These are phyloP conservation scores for Fusarium xylarioides DNA, from an alignment of 2,329 filamentous ascomycete species.

Conservation along the genomic window DNA sequence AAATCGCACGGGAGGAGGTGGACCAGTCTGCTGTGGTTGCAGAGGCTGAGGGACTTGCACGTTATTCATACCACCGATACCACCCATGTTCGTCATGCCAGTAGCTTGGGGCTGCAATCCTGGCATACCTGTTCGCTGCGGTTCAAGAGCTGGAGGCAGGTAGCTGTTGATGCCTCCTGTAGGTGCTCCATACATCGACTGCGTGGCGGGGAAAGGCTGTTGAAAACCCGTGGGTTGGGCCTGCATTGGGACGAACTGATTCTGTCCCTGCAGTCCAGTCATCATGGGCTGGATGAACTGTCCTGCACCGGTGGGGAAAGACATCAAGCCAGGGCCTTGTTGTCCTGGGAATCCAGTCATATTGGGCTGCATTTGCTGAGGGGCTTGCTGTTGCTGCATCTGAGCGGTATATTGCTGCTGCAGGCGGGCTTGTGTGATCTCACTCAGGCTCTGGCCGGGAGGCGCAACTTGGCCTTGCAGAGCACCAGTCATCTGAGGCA, in stretches of 20 bases:
- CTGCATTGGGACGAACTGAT: conserved; percentile 60
- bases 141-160: conserved; percentile 67
- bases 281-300: conserved; percentile 61
- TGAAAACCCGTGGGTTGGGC: conserved; percentile 73
- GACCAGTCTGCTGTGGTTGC: conserved; percentile 63
- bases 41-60: conserved; percentile 56
- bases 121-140: conserved; percentile 65
- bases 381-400: conserved; percentile 52
- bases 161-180: conserved; percentile 63
- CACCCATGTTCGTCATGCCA: conserved; percentile 33
- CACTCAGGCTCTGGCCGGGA: conserved; percentile 79
- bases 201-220: conserved; percentile 55
- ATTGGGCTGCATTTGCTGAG: conserved; percentile 52
- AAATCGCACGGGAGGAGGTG: conserved; percentile 87
- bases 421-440: conserved; percentile 72
- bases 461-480: conserved; percentile 71
- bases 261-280: conserved; percentile 54
- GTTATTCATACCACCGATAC: conserved; percentile 59
- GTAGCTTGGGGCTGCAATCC: conserved; percentile 59
- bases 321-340: conserved; percentile 50
- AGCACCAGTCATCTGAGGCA: conserved; percentile 84
- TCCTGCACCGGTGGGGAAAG: conserved; percentile 48
- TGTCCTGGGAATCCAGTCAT: conserved; percentile 49
- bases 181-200: conserved; percentile 56
- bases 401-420: conserved; percentile 68